Base-by-base conservation (phyloP, 2,329 filamentous ascomycete genomes). In the Myriosclerotinia scirpicola region DNA sequence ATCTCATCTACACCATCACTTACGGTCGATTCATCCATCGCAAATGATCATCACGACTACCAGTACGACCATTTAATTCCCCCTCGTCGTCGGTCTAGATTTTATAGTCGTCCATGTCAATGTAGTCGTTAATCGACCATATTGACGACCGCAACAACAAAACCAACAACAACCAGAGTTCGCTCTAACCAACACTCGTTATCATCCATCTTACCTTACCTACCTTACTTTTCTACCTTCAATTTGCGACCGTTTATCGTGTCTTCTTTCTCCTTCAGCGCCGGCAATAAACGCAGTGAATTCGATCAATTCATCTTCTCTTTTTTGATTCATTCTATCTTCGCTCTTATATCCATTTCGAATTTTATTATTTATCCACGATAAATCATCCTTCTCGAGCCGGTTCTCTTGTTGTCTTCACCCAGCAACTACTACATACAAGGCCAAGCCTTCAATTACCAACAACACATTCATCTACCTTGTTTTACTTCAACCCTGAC, bases 131-230 rank as follows among this genome's bases (percentile, higher is more conserved):
- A 38, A 38, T 50, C 58, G 40, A 48, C 54, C 44, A 17, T 26
- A 15, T 48, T 53, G 56, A 11, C 38, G 30, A 60, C 26, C 52
- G 40, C 54, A 38, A 20, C 42, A 60, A 26, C 61, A 40, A 34
- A 2, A 26, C 2, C 26, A 26, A 3, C 26, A 26, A 26, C 26
- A 26, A 26, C 26, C 54, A 69, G 71, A 73, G 72, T 67, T 71
- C 67, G 68, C 69, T 69, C 71, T 72, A 67, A 65, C 53, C 66
- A 67, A 73, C 72, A 71, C 63, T 73, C 72, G 69, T 73, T 73
- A 66, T 59, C 50, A 54, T 48, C 30, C 30, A 34, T 34, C 38
- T 40, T 40, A 50, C 55, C 11, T 64, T 66, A 30, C 50, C 36
- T 40, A 40, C 53, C 53, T 46, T 46, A 30, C 60, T 26, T 22